Evolutionary conservation across 169 alveolate genomes (phyloP).

Genomic region (Plasmodium fragile): DNA sequence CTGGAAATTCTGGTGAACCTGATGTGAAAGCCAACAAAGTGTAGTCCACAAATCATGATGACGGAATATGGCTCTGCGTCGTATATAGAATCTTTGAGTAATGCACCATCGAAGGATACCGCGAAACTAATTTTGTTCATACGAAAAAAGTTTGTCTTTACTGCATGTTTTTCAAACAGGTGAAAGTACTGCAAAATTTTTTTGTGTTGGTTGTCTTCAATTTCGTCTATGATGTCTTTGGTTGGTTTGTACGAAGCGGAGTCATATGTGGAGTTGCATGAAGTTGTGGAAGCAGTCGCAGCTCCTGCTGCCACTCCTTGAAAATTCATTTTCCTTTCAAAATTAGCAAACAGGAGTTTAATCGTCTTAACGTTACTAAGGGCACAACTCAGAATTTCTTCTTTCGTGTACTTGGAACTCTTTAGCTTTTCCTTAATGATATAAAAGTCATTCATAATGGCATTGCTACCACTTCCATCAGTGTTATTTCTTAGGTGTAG

Average conservation of each 20-base stretch:
- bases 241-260: background rate
- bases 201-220: constrained; percentile 82
- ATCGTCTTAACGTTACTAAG: constrained; percentile 26
- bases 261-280: background rate
- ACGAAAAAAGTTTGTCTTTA: constrained; percentile 84
- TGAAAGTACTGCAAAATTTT: constrained; percentile 82
- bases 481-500: constrained; percentile 3
- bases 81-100: constrained; percentile 80
- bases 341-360: constrained; percentile 33
- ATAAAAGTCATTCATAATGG: constrained; percentile 45
- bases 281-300: background rate
- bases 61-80: constrained; percentile 85
- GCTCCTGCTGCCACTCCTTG: background rate
- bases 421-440: constrained; percentile 61
- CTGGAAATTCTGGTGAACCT: constrained; percentile 87
- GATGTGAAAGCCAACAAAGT: constrained; percentile 89
- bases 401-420: constrained; percentile 66
- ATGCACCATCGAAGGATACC: constrained; percentile 81
- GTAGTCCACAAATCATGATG: constrained; percentile 86
- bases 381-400: constrained; percentile 63
- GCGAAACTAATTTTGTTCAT: constrained; percentile 81
- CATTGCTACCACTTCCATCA: background rate
- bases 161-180: constrained; percentile 79
- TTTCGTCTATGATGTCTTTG: constrained; percentile 74
- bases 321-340: constrained; percentile 16